Evolutionary conservation across 805 yeast genomes (phyloP).

Genomic region (Brettanomyces anomalus): DNA sequence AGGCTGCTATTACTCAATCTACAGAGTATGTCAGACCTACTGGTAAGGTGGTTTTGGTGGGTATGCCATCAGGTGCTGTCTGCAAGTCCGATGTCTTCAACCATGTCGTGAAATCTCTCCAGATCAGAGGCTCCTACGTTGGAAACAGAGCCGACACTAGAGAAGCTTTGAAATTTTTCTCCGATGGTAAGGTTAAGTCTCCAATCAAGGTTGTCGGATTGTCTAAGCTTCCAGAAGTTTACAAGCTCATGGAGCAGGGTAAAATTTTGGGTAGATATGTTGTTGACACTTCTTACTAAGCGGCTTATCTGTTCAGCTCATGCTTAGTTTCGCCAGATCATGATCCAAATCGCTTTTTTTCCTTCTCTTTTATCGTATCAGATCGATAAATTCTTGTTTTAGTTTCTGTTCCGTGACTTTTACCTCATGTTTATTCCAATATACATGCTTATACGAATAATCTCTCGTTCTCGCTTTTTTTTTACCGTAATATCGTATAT

Average conservation of each 20-base stretch:
- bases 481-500: too few species aligned
- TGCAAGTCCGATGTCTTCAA: constrained; percentile 42
- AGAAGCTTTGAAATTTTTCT: constrained; percentile 48
- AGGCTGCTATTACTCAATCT: constrained; percentile 36
- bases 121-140: constrained; percentile 49
- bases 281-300: constrained; percentile 39
- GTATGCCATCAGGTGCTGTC: constrained; percentile 55
- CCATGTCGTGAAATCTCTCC: constrained; percentile 46
- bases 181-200: constrained; percentile 42
- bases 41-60: constrained; percentile 55
- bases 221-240: constrained; percentile 38
- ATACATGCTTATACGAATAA: too few species aligned
- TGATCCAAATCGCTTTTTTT: too few species aligned
- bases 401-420: too few species aligned
- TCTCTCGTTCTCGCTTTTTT: too few species aligned
- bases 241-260: constrained; percentile 50
- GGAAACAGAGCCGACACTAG: constrained; percentile 54
- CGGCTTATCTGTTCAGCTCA: neutral
- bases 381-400: too few species aligned
- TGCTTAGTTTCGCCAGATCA: too few species aligned
- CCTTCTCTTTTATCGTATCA: too few species aligned
- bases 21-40: constrained; percentile 35
- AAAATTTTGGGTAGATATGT: constrained; percentile 58
- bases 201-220: constrained; percentile 49
- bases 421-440: too few species aligned